These are phyloP conservation scores for Dalbergia cultrata DNA, from an alignment of 306 rosid genomes.

Conservation along the genomic window DNA sequence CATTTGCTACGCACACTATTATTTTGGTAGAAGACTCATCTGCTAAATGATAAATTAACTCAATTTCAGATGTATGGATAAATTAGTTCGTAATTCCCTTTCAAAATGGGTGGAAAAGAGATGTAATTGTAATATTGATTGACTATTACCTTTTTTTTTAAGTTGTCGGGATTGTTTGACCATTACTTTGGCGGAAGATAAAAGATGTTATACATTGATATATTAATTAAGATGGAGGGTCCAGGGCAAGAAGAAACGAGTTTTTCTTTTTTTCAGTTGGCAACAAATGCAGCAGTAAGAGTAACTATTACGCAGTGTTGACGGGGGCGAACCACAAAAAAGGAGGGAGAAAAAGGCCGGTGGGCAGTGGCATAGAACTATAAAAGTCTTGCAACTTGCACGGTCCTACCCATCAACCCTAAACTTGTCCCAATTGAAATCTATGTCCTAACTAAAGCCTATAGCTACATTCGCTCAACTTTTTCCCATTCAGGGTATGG, in stretches of 20 bases:
- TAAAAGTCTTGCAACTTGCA: conserved; percentile 58
- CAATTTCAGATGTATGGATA: not conserved
- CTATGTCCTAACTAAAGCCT: conserved; percentile 41
- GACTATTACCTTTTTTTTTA: too few relatives aligned
- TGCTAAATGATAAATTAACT: not conserved
- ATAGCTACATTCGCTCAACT: conserved; percentile 36
- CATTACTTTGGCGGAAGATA: not conserved
- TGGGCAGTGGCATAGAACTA: conserved; percentile 3
- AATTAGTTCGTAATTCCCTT: too few relatives aligned
- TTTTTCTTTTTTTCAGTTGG: not conserved
- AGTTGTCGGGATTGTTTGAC: too few relatives aligned
- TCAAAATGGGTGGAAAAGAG: too few relatives aligned
- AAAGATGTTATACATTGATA: not conserved
- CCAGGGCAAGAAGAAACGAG: not conserved
- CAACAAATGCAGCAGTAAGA: conserved; percentile 25
- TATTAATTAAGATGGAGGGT: not conserved
- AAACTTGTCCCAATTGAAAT: conserved; percentile 45
- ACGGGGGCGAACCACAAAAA: not conserved
- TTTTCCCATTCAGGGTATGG: conserved; percentile 28
- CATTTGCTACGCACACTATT: not conserved
- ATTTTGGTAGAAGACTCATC: not conserved
- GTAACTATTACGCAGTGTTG: conserved; percentile 37
- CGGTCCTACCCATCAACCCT: conserved; percentile 37
- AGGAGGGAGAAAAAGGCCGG: not conserved
- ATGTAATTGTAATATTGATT: too few relatives aligned